Evolutionary conservation across 2,329 filamentous ascomycete species (phyloP).

Genomic region (Penicillium sclerotiorum): DNA sequence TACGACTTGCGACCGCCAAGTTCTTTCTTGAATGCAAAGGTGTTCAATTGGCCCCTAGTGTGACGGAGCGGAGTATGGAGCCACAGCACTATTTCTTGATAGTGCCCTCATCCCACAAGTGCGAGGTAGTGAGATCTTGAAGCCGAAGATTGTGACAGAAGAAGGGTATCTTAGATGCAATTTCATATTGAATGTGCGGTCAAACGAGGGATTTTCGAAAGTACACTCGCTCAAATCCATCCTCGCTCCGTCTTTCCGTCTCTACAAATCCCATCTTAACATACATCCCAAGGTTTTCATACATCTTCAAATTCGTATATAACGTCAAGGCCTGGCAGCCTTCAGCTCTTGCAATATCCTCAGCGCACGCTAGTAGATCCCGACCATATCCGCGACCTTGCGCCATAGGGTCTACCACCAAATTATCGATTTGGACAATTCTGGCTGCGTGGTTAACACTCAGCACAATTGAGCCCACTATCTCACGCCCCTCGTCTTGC

Average conservation of each 20-base stretch:
- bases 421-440: constrained; percentile 18
- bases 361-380: constrained; percentile 17
- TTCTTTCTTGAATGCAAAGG: constrained; percentile 45
- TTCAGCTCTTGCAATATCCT: constrained; percentile 8
- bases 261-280: constrained; percentile 23
- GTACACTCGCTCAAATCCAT: constrained; percentile 26
- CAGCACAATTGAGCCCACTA: constrained; percentile 20
- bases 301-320: constrained; percentile 29
- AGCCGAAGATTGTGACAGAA: no score
- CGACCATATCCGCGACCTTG: constrained; percentile 26
- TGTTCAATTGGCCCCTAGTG: neutral
- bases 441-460: neutral
- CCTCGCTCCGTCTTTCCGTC: constrained; percentile 17
- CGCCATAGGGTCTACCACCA: constrained; percentile 20
- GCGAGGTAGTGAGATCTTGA: constrained; percentile 16
- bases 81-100: neutral
- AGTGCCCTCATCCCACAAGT: neutral
- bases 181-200: no score
- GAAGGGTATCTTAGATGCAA: no score
- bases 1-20: constrained; percentile 52
- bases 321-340: constrained; percentile 12
- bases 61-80: neutral
- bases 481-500: neutral
- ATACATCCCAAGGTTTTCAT: constrained; percentile 26
- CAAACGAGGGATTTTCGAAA: constrained; percentile 11